phyloP scores from a whole-genome alignment of 768 basidiomycete species.

The Tricholoma furcatifolium region DNA sequence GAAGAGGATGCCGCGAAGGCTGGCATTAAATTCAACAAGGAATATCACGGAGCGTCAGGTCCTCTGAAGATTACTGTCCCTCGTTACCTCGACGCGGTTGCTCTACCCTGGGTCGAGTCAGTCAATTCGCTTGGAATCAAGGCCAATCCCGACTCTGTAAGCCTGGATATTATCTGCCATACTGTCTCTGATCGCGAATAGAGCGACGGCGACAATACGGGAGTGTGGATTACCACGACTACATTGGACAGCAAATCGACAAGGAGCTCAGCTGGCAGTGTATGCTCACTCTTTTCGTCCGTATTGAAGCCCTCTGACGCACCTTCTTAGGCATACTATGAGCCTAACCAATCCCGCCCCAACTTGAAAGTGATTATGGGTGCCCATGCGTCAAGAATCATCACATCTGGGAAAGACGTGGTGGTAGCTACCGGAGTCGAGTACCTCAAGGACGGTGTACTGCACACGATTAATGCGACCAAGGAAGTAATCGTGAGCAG shows the following conservation, averaged over 20 bases:
- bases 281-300: background rate
- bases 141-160: conserved; percentile 1
- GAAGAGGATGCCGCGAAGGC: background rate
- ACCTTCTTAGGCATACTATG: conserved; percentile 10
- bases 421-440: conserved; percentile 5
- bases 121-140: background rate
- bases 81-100: background rate
- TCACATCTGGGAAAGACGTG: background rate
- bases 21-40: background rate
- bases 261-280: conserved; percentile 5
- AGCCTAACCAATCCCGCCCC: conserved; percentile 4
- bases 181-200: background rate
- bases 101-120: background rate
- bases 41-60: background rate
- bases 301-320: background rate
- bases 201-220: conserved; percentile 3
- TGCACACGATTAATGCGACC: background rate
- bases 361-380: conserved; percentile 9
- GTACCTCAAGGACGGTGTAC: conserved; percentile 4
- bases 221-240: background rate
- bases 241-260: conserved; percentile 1
- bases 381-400: conserved; percentile 1
- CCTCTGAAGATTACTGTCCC: background rate
- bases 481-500: conserved; percentile 11
- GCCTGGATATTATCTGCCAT: background rate